Conservation (phyloP, 1,284 basidiomycete genomes). For the Farysia itapuensis region DNA sequence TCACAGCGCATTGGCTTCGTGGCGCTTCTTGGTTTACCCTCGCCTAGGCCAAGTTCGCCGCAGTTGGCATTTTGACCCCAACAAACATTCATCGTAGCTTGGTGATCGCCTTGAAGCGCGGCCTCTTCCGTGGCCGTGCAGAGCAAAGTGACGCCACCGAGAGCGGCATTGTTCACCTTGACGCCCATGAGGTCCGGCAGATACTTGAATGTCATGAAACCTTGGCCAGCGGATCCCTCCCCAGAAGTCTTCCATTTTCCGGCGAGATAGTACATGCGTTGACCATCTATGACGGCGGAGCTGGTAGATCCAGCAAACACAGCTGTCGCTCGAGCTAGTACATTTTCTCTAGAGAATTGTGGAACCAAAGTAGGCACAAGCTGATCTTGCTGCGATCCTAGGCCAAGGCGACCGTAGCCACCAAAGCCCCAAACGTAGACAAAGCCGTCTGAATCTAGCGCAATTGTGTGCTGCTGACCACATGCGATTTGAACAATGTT, state of each 20-base stretch:
- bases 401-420: constrained; percentile 62
- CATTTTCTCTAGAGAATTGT: constrained; percentile 63
- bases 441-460: constrained; percentile 72
- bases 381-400: constrained; percentile 79
- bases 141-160: constrained; percentile 89
- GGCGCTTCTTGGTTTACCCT: constrained; percentile 77
- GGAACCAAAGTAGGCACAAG: constrained; percentile 48
- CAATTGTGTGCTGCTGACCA: constrained; percentile 82
- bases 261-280: constrained; percentile 73
- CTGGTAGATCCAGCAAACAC: constrained; percentile 80
- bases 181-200: constrained; percentile 52
- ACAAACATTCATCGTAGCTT: constrained; percentile 74
- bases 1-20: constrained; percentile 78
- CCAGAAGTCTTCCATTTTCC: constrained; percentile 84
- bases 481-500: constrained; percentile 78
- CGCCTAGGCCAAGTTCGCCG: constrained; percentile 79
- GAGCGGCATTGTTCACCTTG: constrained; percentile 64
- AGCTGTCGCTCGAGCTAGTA: constrained; percentile 67
- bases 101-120: constrained; percentile 62
- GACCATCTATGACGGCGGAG: constrained; percentile 79
- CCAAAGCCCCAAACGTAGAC: constrained; percentile 68
- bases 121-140: constrained; percentile 69
- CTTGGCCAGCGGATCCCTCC: constrained; percentile 68
- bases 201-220: constrained; percentile 43
- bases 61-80: constrained; percentile 77